Percentiles rank a stretch among this genome's conserved stretches.
phyloP scores from a whole-genome alignment of 192 early-diverging fungal genomes.

The Coemansia sp. region DNA sequence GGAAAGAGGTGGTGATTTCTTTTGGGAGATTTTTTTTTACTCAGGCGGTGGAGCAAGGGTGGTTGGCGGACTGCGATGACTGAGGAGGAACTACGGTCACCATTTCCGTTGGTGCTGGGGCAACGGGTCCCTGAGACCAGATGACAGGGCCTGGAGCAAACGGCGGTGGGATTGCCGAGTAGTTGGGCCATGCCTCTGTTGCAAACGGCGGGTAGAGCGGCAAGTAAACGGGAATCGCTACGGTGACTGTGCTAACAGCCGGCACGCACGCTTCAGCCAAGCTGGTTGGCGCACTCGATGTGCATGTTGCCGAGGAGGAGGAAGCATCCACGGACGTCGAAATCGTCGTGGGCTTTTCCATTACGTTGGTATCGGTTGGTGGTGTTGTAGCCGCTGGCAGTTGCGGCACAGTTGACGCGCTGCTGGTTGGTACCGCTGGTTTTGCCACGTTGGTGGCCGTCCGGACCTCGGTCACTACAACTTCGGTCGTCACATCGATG shows the following conservation, averaged over 20 bases:
- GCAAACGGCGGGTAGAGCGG: slow-evolving; percentile 18
- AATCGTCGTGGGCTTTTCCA: background rate
- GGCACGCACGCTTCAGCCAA: background rate
- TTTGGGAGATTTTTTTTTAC: background rate
- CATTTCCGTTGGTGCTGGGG: slow-evolving; percentile 5
- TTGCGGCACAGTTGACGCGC: background rate
- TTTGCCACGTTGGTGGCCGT: background rate
- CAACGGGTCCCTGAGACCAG: slow-evolving; percentile 20
- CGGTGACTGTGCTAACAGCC: background rate
- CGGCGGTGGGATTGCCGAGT: slow-evolving; percentile 17
- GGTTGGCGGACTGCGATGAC: background rate
- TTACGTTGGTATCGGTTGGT: background rate
- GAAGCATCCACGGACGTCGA: background rate
- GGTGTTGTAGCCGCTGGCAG: background rate
- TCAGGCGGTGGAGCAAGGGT: background rate
- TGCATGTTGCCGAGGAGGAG: background rate
- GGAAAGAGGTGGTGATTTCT: background rate
- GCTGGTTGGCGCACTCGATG: background rate
- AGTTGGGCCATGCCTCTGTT: slow-evolving; percentile 14
- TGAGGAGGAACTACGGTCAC: background rate
- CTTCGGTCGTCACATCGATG: background rate
- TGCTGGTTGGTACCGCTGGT: background rate
- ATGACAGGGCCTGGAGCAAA: slow-evolving; percentile 44
- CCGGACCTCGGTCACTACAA: background rate
- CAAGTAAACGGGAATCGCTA: slow-evolving; percentile 30